Evolutionary conservation across 441 rosid genomes (phyloP), one percentile per base, ranked within the genome.

Genomic region (Raphanus hybrid): DNA sequence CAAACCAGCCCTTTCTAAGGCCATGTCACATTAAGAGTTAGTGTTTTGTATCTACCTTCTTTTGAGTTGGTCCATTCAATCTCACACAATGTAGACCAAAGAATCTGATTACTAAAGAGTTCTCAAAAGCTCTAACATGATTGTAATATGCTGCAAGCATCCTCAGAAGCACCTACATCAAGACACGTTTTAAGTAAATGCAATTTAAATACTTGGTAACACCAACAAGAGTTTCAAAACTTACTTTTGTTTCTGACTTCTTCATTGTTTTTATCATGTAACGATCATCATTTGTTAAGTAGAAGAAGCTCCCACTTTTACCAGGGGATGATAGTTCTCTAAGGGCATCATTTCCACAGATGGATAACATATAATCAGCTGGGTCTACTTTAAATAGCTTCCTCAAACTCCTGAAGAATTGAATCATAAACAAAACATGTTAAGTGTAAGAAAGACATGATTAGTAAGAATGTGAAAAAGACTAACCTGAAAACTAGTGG

Each of bases 301-400:
- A 78, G 74, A 89, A 89, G 75, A 87, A 89, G 71, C 92, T 89
- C 9, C 92, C 92, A 70, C 92, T 89, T 87, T 89, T 89, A 61
- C 92, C 92, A 2, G 92, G 92, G 15, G 92, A 89, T 15, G 92
- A 89, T 67, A 87, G 86, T 70, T 87, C 92, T 27, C 92, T 73
- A 27, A 89, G 91, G n/a, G 88, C 92, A 75, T 87, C 88, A 16
- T 89, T 82, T 18, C 91, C 92, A 68, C 92, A 89, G 2, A 89
- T 82, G 1, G 93, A 87, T 54, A 86, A 5, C 93, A 89, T 89
- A 74, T 89, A 89, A 76, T 89, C 91, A 61, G 91, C 93, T 35
- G 93, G 78, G 5, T 89, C 93, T 15, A 87, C 91, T 79, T 87
- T 85, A 77, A 89, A 89, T 5, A 29, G 34, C 34, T 29, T 29